Base-by-base conservation (phyloP, 1,139 yeast species). In the Starmera stellimalicola region DNA sequence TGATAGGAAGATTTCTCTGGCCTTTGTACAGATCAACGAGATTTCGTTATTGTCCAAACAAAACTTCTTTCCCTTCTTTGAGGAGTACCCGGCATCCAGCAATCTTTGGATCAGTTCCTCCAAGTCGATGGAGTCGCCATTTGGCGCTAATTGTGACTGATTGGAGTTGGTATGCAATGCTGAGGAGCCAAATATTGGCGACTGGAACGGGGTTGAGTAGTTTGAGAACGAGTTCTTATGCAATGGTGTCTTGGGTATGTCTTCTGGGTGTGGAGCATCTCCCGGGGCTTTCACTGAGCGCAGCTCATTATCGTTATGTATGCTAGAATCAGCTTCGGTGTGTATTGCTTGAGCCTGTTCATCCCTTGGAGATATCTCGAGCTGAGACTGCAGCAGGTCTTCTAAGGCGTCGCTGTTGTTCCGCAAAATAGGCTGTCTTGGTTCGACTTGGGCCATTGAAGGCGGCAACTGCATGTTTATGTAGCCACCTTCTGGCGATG, bases 1-100 rank as follows among this genome's bases (percentile, higher is more conserved):
- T 26, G 82, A 71, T 39, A 91, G 60, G 47, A 91, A 82, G 16
- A 91, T 78, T 51, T 91, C 95, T 39, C 96, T 67, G 3, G 96
- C 94, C 27, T 76, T 74, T 18, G 84, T 72, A 58, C 98, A 91
- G 33, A 91, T 78, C 44, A 77, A 67, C 32, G 85, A 83, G 44
- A 91, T 88, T 54, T 91, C 98, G 10, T 79, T 67, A 55, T 80
- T 84, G 51, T 91, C 91, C 38, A 91, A 62, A 56, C 96, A 87
- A 30, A 91, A 84, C 37, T 76, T 77, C 52, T 88, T 84, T n/a
- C 25, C 25, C 48, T 94, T 70, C 55, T 91, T 88, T 11, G 96
- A 97, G 18, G 88, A 73, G 57, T 91, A 91, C 6, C 98, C 98
- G 0, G 95, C 95, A 58, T 91, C 98, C 42, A 91, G 66, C 42